Conservation (phyloP, 2,329 filamentous ascomycete genomes). For the Colletotrichum cuscutae region DNA sequence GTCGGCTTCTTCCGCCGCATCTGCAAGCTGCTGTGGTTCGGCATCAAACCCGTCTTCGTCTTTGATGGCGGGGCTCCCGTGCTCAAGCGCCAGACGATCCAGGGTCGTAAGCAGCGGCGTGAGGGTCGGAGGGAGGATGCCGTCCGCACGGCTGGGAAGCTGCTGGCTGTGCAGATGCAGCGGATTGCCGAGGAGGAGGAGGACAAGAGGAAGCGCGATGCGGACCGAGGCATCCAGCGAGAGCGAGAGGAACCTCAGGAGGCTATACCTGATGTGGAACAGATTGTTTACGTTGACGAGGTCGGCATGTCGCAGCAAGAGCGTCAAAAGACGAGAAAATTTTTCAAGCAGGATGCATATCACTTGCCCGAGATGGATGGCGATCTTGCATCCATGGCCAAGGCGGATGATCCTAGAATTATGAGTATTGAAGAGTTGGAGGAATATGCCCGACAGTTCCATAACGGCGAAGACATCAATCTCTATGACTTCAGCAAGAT, state of each 20-base stretch:
- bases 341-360: slow-evolving; percentile 93
- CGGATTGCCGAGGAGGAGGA: slow-evolving; percentile 87
- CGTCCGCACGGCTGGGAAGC: slow-evolving; percentile 86
- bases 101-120: slow-evolving; percentile 78
- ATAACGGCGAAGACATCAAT: slow-evolving; percentile 90
- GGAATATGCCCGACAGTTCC: slow-evolving; percentile 91
- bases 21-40: slow-evolving; percentile 96
- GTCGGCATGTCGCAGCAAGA: slow-evolving; percentile 83
- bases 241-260: slow-evolving; percentile 67
- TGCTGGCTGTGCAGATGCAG: slow-evolving; percentile 95
- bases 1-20: slow-evolving; percentile 98
- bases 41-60: slow-evolving; percentile 96
- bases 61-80: slow-evolving; percentile 95
- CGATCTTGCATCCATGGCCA: slow-evolving; percentile 86
- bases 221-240: slow-evolving; percentile 55
- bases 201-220: slow-evolving; percentile 65
- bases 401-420: slow-evolving; percentile 90
- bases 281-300: slow-evolving; percentile 93
- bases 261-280: slow-evolving; percentile 71
- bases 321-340: slow-evolving; percentile 77
- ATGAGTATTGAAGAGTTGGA: slow-evolving; percentile 97
- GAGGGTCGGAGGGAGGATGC: slow-evolving; percentile 96
- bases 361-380: slow-evolving; percentile 89
- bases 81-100: slow-evolving; percentile 92
- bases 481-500: slow-evolving; percentile 98